Percentiles rank a stretch among this genome's conserved stretches.
These are phyloP conservation scores for Stenogyne calaminthoides DNA, from an alignment of 305 asterid genomes.

Conservation along the genomic window DNA sequence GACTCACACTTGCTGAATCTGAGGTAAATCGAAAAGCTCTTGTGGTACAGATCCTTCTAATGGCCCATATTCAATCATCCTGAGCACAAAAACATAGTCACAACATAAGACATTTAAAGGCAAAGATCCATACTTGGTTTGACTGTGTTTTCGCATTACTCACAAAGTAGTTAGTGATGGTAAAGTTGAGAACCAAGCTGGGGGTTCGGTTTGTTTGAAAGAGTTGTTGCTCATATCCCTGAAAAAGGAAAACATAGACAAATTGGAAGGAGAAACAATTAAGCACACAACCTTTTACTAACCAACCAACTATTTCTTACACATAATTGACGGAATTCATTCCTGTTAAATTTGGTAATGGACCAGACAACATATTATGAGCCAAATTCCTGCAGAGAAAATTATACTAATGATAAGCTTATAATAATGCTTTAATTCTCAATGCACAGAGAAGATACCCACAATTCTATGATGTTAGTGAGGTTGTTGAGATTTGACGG, in stretches of 20 bases:
- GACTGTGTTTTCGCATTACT: slow-evolving; percentile 34
- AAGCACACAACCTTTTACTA: neutral
- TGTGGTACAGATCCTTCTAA: slow-evolving; percentile 73
- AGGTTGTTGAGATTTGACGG: slow-evolving; percentile 79
- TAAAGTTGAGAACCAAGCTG: slow-evolving; percentile 78
- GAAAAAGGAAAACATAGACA: slow-evolving; percentile 25
- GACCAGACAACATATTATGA: slow-evolving; percentile 74
- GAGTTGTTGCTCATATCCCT: slow-evolving; percentile 97
- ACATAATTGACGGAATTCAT: slow-evolving; percentile 82
- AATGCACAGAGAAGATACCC: slow-evolving; percentile 37
- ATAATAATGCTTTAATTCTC: neutral
- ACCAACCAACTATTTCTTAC: slow-evolving; percentile 44
- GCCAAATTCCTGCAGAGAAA: slow-evolving; percentile 68
- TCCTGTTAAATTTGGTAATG: slow-evolving; percentile 71
- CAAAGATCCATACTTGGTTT: slow-evolving; percentile 19
- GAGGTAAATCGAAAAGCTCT: slow-evolving; percentile 67
- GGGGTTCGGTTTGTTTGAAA: slow-evolving; percentile 57
- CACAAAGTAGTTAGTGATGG: slow-evolving; percentile 85
- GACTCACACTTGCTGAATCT: slow-evolving; percentile 89
- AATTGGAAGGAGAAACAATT: neutral
- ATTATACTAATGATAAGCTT: slow-evolving; percentile 11
- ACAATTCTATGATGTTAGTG: slow-evolving; percentile 72
- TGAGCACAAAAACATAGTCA: slow-evolving; percentile 35
- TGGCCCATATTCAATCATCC: slow-evolving; percentile 79
- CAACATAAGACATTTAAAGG: slow-evolving; percentile 20